Conservation (phyloP, 768 basidiomycete species). For the Tephrocybe sp. region DNA sequence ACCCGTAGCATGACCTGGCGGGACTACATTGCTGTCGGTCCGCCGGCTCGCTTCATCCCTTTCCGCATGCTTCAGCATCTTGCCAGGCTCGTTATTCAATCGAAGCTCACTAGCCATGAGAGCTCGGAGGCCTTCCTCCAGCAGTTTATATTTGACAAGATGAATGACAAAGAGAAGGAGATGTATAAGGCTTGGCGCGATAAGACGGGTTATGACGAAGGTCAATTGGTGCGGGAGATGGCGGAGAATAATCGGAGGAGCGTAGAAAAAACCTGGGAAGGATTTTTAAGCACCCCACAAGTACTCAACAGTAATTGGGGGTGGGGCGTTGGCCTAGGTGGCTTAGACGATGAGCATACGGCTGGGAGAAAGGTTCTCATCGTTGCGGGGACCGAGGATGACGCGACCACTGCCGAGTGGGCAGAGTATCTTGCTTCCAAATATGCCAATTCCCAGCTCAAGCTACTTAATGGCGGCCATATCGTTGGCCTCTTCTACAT, state of each 20-base stretch:
- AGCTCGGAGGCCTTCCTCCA: conserved; percentile 38
- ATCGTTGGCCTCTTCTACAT: conserved; percentile 34
- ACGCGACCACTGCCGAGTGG: conserved; percentile 29
- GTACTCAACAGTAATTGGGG: conserved; percentile 47
- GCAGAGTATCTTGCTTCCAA: conserved; percentile 36
- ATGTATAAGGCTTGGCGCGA: conserved; percentile 41
- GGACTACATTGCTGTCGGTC: conserved; percentile 41
- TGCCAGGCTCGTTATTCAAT: conserved; percentile 24
- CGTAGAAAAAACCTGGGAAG: conserved; percentile 43
- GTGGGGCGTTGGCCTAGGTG: conserved; percentile 29
- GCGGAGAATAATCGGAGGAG: conserved; percentile 39
- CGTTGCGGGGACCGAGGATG: conserved; percentile 34
- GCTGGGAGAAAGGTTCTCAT: conserved; percentile 36
- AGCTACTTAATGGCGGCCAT: conserved; percentile 40
- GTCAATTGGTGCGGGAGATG: conserved; percentile 34
- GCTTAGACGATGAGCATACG: conserved; percentile 43
- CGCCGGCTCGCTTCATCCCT: conserved; percentile 32
- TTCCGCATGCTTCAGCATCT: conserved; percentile 29
- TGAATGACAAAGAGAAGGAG: conserved; percentile 31
- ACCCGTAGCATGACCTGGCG: conserved; percentile 37
- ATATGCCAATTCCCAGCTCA: conserved; percentile 40
- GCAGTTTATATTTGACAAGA: conserved; percentile 30
- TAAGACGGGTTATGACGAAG: conserved; percentile 35
- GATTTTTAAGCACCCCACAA: conserved; percentile 33
- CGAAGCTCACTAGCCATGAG: conserved; percentile 33